Percentiles rank a stretch among this genome's conserved stretches.
Conservation (phyloP, 345 rosid species). For the Linum usitatissimum region DNA sequence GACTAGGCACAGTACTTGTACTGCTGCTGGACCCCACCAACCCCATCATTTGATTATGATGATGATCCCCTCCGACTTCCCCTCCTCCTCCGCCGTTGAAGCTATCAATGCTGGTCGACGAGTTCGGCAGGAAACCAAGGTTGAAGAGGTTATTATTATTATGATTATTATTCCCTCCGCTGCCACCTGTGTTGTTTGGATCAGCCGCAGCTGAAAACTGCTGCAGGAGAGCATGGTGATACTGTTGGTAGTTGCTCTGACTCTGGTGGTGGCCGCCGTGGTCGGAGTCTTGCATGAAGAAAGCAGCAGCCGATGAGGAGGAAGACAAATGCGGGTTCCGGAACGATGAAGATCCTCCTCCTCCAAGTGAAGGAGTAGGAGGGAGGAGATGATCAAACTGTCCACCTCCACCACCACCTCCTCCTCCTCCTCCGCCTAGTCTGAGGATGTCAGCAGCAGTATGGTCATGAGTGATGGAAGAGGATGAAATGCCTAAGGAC, state of each 20-base stretch:
- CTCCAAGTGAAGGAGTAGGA: constrained; percentile 6
- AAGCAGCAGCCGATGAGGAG: constrained; percentile 31
- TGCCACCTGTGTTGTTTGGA: constrained; percentile 18
- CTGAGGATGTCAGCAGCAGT: constrained; percentile 39
- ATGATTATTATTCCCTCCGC: not conserved
- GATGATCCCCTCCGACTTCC: not conserved
- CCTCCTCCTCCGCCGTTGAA: not conserved
- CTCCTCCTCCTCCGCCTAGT: constrained; percentile 20
- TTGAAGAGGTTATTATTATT: constrained; percentile 36
- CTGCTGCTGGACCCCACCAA: not conserved
- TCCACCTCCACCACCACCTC: constrained; percentile 15
- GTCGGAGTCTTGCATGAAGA: constrained; percentile 43
- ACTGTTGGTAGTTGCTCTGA: constrained; percentile 30
- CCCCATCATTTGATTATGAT: not conserved
- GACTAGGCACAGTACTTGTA: constrained; percentile 21
- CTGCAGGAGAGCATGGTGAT: constrained; percentile 44
- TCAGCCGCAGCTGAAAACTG: constrained; percentile 46
- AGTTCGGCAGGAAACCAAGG: constrained; percentile 44
- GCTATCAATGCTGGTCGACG: constrained; percentile 4
- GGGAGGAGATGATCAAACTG: constrained; percentile 43
- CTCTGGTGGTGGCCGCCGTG: constrained; percentile 28
- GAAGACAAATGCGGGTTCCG: constrained; percentile 21
- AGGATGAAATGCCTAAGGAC: constrained; percentile 39
- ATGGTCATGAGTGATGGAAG: constrained; percentile 26
- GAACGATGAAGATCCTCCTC: constrained; percentile 26